Evolutionary conservation across 2,329 filamentous ascomycete species (phyloP).

Genomic region (Hypomyces perniciosus): DNA sequence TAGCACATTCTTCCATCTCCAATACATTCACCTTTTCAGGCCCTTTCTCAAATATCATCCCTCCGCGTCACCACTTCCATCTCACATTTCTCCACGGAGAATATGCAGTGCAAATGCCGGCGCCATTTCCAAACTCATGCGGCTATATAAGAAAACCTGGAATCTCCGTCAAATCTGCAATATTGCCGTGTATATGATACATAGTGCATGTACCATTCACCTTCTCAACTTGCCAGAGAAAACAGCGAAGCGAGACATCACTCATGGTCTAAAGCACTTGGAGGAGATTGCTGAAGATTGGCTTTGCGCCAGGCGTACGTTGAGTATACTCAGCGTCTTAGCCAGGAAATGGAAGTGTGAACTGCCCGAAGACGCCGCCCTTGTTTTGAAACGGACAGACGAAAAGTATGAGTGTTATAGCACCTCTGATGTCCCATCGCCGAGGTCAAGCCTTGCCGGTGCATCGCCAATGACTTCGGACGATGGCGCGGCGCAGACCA

Average conservation of each 20-base stretch:
- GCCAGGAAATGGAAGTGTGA: slow-evolving; percentile 86
- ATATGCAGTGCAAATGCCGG: slow-evolving; percentile 86
- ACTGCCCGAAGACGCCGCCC: slow-evolving; percentile 74
- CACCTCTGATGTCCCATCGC: slow-evolving; percentile 55
- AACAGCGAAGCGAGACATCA: slow-evolving; percentile 81
- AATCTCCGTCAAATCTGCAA: slow-evolving; percentile 92
- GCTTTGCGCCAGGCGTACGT: slow-evolving; percentile 79
- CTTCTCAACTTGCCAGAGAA: slow-evolving; percentile 89
- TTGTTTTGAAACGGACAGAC: slow-evolving; percentile 71
- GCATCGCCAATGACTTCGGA: slow-evolving; percentile 26
- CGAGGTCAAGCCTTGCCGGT: slow-evolving; percentile 29
- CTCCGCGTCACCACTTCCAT: slow-evolving; percentile 71
- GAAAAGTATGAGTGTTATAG: slow-evolving; percentile 70
- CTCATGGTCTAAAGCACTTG: slow-evolving; percentile 82
- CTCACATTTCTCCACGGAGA: slow-evolving; percentile 83
- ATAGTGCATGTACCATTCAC: slow-evolving; percentile 92
- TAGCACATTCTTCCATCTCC: slow-evolving; percentile 95
- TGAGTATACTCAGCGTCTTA: slow-evolving; percentile 78
- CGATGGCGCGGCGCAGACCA: slow-evolving; percentile 18
- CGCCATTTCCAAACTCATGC: slow-evolving; percentile 87
- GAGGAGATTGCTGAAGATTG: slow-evolving; percentile 96
- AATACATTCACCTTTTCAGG: slow-evolving; percentile 92
- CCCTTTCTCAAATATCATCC: slow-evolving; percentile 90
- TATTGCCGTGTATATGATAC: slow-evolving; percentile 90
- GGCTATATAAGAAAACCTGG: slow-evolving; percentile 88